phyloP scores from a whole-genome alignment of 495 filamentous ascomycete genomes.

The Astrothelium subdiscretum region DNA sequence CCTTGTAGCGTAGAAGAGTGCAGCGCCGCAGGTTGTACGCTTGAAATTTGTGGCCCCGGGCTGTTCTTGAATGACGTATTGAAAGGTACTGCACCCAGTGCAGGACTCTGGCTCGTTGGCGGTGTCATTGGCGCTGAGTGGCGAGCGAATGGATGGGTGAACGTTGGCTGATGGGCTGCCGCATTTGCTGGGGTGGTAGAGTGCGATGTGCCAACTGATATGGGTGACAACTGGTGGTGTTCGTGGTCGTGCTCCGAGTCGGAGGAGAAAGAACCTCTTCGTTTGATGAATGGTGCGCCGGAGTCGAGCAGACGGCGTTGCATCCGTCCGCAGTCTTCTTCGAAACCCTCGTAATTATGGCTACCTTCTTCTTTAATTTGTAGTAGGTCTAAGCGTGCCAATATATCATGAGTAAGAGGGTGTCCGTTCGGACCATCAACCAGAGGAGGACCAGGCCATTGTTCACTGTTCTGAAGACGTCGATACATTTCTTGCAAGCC shows the following conservation, averaged over 20 bases:
- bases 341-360: conserved; percentile 43
- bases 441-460: conserved; percentile 45
- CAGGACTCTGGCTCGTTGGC: not conserved
- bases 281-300: conserved; percentile 37
- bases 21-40: not conserved
- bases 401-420: conserved; percentile 55
- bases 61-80: not conserved
- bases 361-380: conserved; percentile 28
- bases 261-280: conserved; percentile 44
- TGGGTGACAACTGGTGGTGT: conserved; percentile 9
- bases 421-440: conserved; percentile 43
- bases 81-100: not conserved
- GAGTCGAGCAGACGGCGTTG: conserved; percentile 43
- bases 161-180: not conserved
- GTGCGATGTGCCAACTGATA: conserved; percentile 14
- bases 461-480: conserved; percentile 36
- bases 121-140: not conserved
- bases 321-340: conserved; percentile 44
- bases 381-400: conserved; percentile 47
- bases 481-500: conserved; percentile 51
- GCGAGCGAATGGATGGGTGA: not conserved
- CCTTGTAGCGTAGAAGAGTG: not conserved
- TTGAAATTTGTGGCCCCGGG: not conserved
- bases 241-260: conserved; percentile 39
- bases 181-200: conserved; percentile 6